Conservation (phyloP, 202 grass and related monocot genomes). For the Setaria viridis region DNA sequence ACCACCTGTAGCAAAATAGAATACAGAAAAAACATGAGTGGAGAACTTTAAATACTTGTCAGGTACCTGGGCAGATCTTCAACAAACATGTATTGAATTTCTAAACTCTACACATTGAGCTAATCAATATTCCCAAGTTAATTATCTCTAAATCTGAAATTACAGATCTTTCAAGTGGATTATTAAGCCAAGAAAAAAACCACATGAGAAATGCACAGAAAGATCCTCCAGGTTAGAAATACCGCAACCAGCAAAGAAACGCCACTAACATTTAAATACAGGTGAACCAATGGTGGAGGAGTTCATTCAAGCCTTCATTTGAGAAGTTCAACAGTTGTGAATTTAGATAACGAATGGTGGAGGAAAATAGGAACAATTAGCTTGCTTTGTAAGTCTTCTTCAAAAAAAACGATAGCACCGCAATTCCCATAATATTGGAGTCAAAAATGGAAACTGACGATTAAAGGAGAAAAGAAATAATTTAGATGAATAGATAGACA, state of each 20-base stretch:
- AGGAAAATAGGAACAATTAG: too few species aligned
- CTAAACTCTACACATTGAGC: not conserved
- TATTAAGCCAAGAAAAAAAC: not conserved
- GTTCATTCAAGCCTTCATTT: not conserved
- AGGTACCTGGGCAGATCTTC: not conserved
- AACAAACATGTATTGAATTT: not conserved
- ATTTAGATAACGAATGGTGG: not conserved
- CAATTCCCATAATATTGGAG: not conserved
- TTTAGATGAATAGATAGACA: not conserved
- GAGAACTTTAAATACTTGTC: constrained; percentile 2
- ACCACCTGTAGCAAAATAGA: constrained; percentile 70
- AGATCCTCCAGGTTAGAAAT: not conserved
- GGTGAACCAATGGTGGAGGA: not conserved
- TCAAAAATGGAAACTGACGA: not conserved
- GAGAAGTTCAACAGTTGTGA: not conserved
- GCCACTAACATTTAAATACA: not conserved
- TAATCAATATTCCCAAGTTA: not conserved
- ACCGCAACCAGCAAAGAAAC: not conserved
- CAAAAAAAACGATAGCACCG: not conserved
- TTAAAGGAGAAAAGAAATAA: constrained; percentile 28
- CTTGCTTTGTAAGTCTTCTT: too few species aligned
- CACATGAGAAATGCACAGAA: not conserved
- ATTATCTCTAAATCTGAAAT: not conserved
- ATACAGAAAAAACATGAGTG: constrained; percentile 25
- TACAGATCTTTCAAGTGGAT: not conserved